Conservation (phyloP, 2,329 filamentous ascomycete genomes). For the Purpureocillium takamizusanense region DNA sequence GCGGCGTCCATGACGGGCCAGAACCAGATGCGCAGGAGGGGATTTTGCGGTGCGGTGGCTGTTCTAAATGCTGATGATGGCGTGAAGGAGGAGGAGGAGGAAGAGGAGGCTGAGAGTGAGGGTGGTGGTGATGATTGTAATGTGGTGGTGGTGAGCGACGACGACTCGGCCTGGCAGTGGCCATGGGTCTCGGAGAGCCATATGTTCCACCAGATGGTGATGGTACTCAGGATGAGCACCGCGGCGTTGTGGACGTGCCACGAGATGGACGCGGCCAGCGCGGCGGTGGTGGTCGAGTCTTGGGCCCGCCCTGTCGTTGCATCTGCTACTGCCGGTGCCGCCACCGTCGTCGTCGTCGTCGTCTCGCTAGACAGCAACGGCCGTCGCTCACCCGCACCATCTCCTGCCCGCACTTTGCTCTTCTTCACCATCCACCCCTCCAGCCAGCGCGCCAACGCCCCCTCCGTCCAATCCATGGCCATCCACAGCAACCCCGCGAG, state of each 20-base stretch:
- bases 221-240: constrained; percentile 20
- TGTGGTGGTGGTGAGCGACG: too few species aligned
- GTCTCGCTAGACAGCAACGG: constrained; percentile 15
- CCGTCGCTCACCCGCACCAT: constrained; percentile 17
- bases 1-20: constrained; percentile 16
- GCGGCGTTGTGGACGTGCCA: constrained; percentile 31
- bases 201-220: constrained; percentile 37
- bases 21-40: constrained; percentile 31
- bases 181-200: constrained; percentile 32
- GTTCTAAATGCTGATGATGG: neutral
- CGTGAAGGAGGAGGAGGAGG: too few species aligned
- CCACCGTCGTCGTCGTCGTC: too few species aligned
- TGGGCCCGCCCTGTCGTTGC: neutral
- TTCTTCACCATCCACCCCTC: constrained; percentile 6
- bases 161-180: constrained; percentile 19
- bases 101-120: too few species aligned
- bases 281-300: neutral
- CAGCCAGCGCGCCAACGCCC: constrained; percentile 16
- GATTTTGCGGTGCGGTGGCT: constrained; percentile 7
- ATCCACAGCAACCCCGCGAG: constrained; percentile 33
- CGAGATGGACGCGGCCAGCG: constrained; percentile 15
- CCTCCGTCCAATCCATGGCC: constrained; percentile 23
- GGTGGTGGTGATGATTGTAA: too few species aligned
- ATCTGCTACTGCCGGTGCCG: too few species aligned
- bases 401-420: constrained; percentile 2